These are phyloP conservation scores for Geranium rotundifolium DNA, from an alignment of 345 rosid species.

Conservation along the genomic window DNA sequence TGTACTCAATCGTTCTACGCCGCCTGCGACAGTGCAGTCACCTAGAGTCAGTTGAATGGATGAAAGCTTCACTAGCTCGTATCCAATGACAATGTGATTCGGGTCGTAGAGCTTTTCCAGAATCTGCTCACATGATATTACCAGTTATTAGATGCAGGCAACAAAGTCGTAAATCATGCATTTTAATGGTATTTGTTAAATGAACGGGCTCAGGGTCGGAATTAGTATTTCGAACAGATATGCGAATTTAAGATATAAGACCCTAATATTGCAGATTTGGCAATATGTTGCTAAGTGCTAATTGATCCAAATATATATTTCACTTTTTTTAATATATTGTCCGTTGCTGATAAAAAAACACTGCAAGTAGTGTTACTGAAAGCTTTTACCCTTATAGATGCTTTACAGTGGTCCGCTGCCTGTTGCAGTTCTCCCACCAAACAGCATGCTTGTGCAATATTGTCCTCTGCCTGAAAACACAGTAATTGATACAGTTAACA, in stretches of 20 bases:
- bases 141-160: not conserved
- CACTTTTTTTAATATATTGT: too few species aligned
- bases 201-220: too few species aligned
- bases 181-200: conserved; percentile 1
- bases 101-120: conserved; percentile 51
- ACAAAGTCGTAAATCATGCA: not conserved
- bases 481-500: not conserved
- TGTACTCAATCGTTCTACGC: conserved; percentile 20
- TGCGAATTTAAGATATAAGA: too few species aligned
- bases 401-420: conserved; percentile 52
- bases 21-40: conserved; percentile 29
- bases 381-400: conserved; percentile 43
- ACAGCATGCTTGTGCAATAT: conserved; percentile 57
- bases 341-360: not conserved
- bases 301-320: too few species aligned
- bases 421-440: conserved; percentile 39
- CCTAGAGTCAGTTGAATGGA: conserved; percentile 47
- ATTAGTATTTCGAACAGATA: too few species aligned
- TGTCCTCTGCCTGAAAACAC: conserved; percentile 56
- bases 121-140: conserved; percentile 32
- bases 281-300: too few species aligned
- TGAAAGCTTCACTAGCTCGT: conserved; percentile 69
- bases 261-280: too few species aligned
- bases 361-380: not conserved
- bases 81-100: conserved; percentile 58